Conservation (phyloP, 768 basidiomycete species). For the Naematelia encephala region DNA sequence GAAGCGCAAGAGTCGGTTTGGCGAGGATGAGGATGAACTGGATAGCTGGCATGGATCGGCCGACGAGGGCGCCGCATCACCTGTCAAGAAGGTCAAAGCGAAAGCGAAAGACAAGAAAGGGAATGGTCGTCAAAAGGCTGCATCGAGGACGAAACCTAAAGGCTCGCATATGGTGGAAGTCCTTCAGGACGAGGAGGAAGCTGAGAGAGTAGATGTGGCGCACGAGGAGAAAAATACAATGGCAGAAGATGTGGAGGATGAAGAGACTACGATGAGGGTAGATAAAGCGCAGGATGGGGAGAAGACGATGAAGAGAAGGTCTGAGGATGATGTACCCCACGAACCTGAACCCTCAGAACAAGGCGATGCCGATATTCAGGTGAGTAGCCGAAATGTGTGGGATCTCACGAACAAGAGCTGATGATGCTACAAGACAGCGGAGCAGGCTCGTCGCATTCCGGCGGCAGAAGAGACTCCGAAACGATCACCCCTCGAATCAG, state of each 20-base stretch:
- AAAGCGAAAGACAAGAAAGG: slow-evolving; percentile 8
- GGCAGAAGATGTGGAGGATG: slow-evolving; percentile 4
- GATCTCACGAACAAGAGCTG: background rate
- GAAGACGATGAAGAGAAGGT: no score
- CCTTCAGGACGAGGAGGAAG: slow-evolving; percentile 1
- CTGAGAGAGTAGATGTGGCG: background rate
- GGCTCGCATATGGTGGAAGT: no score
- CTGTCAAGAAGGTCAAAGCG: slow-evolving; percentile 2
- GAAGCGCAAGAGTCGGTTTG: background rate
- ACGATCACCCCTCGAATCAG: slow-evolving; percentile 8
- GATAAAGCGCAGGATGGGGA: no score
- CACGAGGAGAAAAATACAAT: background rate
- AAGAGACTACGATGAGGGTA: no score
- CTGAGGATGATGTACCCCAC: no score
- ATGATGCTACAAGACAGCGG: background rate
- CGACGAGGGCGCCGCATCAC: background rate
- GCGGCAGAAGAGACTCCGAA: background rate
- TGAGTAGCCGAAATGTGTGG: no score
- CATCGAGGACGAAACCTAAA: background rate
- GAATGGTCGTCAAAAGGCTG: background rate
- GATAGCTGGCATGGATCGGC: background rate
- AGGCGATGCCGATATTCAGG: no score
- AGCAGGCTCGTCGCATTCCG: no score
- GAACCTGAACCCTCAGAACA: no score
- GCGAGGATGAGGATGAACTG: background rate